Conservation (phyloP, 2,329 filamentous ascomycete species). For the Fusarium sororula region DNA sequence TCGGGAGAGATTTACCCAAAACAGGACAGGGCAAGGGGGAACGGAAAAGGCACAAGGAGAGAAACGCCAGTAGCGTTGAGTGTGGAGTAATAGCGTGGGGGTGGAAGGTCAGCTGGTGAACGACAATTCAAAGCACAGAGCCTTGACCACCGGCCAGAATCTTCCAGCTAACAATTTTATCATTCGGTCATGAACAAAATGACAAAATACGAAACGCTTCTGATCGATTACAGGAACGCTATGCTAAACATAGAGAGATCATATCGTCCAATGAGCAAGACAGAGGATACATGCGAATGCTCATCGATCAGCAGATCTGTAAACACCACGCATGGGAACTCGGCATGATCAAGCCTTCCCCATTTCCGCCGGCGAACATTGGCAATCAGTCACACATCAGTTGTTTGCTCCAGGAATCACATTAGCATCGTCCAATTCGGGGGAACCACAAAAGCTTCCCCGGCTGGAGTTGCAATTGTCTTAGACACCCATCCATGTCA, state of each 20-base stretch:
- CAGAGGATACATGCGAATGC: not conserved
- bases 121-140: constrained; percentile 8
- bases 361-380: not conserved
- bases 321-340: not conserved
- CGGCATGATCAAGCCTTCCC: not conserved
- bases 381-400: not conserved
- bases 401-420: not conserved
- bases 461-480: constrained; percentile 22
- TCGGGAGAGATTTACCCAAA: not conserved
- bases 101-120: constrained; percentile 33
- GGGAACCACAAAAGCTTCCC: constrained; percentile 31
- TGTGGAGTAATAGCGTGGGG: constrained; percentile 33
- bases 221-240: not conserved
- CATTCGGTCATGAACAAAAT: not conserved
- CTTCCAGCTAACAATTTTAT: constrained; percentile 8
- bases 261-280: not conserved
- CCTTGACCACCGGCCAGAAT: constrained; percentile 17
- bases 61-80: constrained; percentile 21
- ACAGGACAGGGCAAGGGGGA: not conserved
- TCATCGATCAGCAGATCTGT: not conserved
- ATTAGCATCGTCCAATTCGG: constrained; percentile 5
- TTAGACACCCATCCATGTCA: constrained; percentile 16
- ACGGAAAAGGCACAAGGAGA: constrained; percentile 17
- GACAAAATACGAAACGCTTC: not conserved
- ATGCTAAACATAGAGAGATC: not conserved